Evolutionary conservation across 306 rosid genomes (phyloP).

Genomic region (Cucumis cinereus): DNA sequence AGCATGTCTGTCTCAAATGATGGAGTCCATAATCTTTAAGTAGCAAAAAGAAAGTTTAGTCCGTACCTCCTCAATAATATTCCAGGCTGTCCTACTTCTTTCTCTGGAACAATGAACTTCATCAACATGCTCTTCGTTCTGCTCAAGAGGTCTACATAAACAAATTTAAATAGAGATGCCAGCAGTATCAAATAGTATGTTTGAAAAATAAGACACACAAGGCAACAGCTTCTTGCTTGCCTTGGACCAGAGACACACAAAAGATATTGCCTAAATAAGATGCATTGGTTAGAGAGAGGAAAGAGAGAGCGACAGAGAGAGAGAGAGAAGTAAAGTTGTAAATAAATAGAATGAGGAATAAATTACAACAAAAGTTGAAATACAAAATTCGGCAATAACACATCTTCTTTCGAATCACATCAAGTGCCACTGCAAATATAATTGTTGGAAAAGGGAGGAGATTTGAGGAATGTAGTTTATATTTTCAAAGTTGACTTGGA

Average conservation of each 20-base stretch:
- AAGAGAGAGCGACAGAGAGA: not conserved
- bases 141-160: conserved; percentile 27
- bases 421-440: not conserved
- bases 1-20: not conserved
- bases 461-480: not conserved
- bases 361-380: not conserved
- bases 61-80: conserved; percentile 55
- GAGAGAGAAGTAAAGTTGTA: not conserved
- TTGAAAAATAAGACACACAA: not conserved
- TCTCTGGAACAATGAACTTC: conserved; percentile 86
- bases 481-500: not conserved
- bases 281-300: not conserved
- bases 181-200: not conserved
- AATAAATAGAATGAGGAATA: not conserved
- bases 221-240: not conserved
- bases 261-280: not conserved
- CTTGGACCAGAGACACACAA: not conserved
- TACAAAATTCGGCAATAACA: not conserved
- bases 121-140: conserved; percentile 32
- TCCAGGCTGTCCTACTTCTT: conserved; percentile 74
- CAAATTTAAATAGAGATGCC: not conserved
- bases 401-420: not conserved
- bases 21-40: not conserved
- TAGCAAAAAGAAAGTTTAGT: not conserved
- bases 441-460: not conserved